phyloP scores from a whole-genome alignment of 2,329 filamentous ascomycete species.

The Apiospora arundinis region DNA sequence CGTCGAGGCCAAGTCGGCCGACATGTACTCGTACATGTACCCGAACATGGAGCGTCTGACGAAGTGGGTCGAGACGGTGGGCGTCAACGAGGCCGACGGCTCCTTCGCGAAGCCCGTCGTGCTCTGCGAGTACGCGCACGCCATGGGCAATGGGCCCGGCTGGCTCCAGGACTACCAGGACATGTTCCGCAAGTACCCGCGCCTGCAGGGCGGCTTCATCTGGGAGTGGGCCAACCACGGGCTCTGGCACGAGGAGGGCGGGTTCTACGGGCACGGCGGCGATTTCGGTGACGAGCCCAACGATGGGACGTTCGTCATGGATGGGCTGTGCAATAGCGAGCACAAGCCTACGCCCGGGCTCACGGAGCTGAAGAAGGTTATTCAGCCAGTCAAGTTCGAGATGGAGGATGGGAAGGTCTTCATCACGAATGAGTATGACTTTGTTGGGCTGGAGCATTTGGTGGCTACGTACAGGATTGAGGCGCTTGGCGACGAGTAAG shows the following conservation, averaged over 20 bases:
- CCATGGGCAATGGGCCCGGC: slow-evolving; percentile 79
- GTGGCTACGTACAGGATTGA: slow-evolving; percentile 52
- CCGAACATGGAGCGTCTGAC: slow-evolving; percentile 58
- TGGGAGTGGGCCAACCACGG: slow-evolving; percentile 73
- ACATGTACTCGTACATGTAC: slow-evolving; percentile 75
- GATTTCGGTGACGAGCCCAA: slow-evolving; percentile 67
- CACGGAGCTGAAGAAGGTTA: slow-evolving; percentile 62
- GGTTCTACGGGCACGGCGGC: slow-evolving; percentile 62
- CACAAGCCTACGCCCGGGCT: slow-evolving; percentile 64
- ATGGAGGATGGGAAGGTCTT: slow-evolving; percentile 45
- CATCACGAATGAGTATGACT: slow-evolving; percentile 58
- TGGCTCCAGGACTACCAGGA: slow-evolving; percentile 72
- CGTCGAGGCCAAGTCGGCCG: slow-evolving; percentile 61
- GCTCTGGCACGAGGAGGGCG: slow-evolving; percentile 52
- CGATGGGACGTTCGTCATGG: slow-evolving; percentile 68
- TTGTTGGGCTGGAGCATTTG: slow-evolving; percentile 51
- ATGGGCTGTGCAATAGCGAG: slow-evolving; percentile 59
- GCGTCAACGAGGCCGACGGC: slow-evolving; percentile 46
- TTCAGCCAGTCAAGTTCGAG: slow-evolving; percentile 57
- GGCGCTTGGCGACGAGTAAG: slow-evolving; percentile 48
- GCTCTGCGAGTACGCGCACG: slow-evolving; percentile 64
- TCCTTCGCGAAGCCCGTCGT: slow-evolving; percentile 63
- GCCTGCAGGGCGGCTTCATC: slow-evolving; percentile 70
- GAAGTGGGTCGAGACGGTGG: slow-evolving; percentile 50
- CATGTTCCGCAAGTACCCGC: slow-evolving; percentile 64